Percentiles rank a stretch among this genome's conserved stretches.
phyloP scores from a whole-genome alignment of 805 yeast genomes.

The Cyberlindnera misumaiensis region DNA sequence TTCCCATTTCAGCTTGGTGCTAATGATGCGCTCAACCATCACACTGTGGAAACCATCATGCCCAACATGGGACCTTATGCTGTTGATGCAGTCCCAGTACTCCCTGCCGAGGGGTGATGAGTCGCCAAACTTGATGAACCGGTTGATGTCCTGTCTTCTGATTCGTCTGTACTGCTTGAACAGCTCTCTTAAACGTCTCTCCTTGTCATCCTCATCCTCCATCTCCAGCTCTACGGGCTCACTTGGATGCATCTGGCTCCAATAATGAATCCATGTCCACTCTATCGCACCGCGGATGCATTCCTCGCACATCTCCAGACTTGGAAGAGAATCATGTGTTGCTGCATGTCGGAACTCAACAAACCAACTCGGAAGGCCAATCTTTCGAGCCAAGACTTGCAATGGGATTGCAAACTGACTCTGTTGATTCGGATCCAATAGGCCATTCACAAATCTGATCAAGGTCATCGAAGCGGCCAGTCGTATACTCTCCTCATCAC shows the following conservation, averaged over 20 bases:
- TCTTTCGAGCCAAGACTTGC: slow-evolving; percentile 59
- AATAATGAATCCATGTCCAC: slow-evolving; percentile 73
- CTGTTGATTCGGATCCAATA: slow-evolving; percentile 81
- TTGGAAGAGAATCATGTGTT: slow-evolving; percentile 83
- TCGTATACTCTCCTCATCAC: slow-evolving; percentile 1
- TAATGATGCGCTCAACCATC: slow-evolving; percentile 30
- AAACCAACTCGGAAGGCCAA: slow-evolving; percentile 69
- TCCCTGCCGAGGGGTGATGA: slow-evolving; percentile 34
- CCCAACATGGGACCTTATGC: slow-evolving; percentile 11
- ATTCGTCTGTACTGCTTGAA: slow-evolving; percentile 44
- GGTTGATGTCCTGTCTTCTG: slow-evolving; percentile 38
- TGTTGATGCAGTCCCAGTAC: slow-evolving; percentile 35
- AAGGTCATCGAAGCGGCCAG: slow-evolving; percentile 48
- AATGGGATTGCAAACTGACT: slow-evolving; percentile 73
- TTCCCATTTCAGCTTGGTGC: slow-evolving; percentile 21
- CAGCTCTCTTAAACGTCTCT: slow-evolving; percentile 24
- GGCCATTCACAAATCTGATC: slow-evolving; percentile 84
- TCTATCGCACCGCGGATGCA: slow-evolving; percentile 53
- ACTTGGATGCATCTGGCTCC: slow-evolving; percentile 38
- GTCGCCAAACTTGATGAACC: slow-evolving; percentile 36
- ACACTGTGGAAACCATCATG: slow-evolving; percentile 18
- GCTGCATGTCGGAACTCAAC: slow-evolving; percentile 89
- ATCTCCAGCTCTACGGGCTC: slow-evolving; percentile 30
- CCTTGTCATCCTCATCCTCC: slow-evolving; percentile 10
- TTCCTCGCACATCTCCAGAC: slow-evolving; percentile 58